phyloP scores from a whole-genome alignment of 225 moss, liverwort and hornwort species.

The Polytrichum formosum region DNA sequence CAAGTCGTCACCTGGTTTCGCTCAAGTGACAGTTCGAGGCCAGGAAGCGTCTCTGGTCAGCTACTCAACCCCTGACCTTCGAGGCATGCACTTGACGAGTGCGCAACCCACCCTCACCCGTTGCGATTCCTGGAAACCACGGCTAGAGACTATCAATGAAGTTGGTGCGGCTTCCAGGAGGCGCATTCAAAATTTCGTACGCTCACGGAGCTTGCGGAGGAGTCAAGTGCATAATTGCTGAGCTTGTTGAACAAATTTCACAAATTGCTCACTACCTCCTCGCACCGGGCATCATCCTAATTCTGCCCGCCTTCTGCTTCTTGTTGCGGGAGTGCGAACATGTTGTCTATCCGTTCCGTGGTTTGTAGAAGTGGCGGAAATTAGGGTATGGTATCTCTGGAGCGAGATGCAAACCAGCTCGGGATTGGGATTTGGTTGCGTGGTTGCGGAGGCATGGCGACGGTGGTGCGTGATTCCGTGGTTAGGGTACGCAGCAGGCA shows the following conservation, averaged over 20 bases:
- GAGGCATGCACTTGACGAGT: slow-evolving; percentile 29
- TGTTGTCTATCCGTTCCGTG: no score
- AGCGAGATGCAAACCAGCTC: no score
- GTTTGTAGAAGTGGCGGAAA: no score
- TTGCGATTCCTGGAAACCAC: slow-evolving; percentile 56
- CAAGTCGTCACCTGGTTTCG: slow-evolving; percentile 43
- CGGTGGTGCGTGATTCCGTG: no score
- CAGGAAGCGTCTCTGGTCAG: slow-evolving; percentile 28
- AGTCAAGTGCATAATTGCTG: slow-evolving; percentile 10
- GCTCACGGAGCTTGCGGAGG: slow-evolving; percentile 6
- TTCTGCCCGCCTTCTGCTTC: no score
- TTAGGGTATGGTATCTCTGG: no score
- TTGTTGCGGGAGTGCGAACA: no score
- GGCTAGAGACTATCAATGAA: slow-evolving; percentile 60
- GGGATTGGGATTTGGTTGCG: no score
- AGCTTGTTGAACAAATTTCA: background rate
- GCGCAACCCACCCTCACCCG: slow-evolving; percentile 32
- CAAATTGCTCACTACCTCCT: no score
- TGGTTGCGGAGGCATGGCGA: no score
- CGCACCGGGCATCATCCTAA: no score
- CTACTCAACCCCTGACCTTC: slow-evolving; percentile 60
- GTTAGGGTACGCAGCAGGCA: no score
- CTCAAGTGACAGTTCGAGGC: slow-evolving; percentile 50
- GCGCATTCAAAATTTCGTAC: slow-evolving; percentile 44
- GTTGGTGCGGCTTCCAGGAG: slow-evolving; percentile 54